Evolutionary conservation across 2,329 filamentous ascomycete species (phyloP).

Genomic region (Hymenoscyphus salicellus): DNA sequence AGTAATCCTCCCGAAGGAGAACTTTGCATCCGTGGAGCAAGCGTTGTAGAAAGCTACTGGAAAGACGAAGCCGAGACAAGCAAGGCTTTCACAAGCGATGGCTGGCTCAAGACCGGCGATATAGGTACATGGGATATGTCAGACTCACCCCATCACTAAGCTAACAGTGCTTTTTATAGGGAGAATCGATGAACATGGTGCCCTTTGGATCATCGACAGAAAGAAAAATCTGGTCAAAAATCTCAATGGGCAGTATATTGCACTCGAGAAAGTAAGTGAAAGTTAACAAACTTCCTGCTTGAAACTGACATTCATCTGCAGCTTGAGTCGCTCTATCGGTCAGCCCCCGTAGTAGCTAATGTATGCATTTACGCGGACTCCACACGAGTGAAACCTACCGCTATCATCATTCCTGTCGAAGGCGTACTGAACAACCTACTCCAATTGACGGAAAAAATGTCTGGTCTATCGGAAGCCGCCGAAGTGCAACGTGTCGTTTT

Average conservation of each 20-base stretch:
- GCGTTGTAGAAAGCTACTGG: conserved; percentile 40
- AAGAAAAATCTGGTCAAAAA: conserved; percentile 95
- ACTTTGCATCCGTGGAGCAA: conserved; percentile 24
- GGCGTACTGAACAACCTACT: conserved; percentile 53
- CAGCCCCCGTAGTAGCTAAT: conserved; percentile 71
- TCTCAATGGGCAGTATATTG: conserved; percentile 54
- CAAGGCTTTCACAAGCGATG: conserved; percentile 31
- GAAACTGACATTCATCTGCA: conserved; percentile 30
- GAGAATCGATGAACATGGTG: conserved; percentile 43
- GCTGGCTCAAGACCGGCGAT: conserved; percentile 42
- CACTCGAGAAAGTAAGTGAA: conserved; percentile 66
- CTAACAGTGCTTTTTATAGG: neutral
- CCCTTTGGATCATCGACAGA: conserved; percentile 74
- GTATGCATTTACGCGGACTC: conserved; percentile 79
- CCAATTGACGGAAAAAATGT: conserved; percentile 34
- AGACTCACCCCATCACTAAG: neutral
- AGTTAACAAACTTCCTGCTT: conserved; percentile 20
- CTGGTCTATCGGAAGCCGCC: conserved; percentile 40
- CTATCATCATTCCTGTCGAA: conserved; percentile 68
- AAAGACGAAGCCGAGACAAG: conserved; percentile 34
- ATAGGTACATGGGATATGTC: conserved; percentile 34
- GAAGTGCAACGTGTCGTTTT: conserved; percentile 58
- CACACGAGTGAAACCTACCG: conserved; percentile 72
- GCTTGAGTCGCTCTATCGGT: conserved; percentile 84
- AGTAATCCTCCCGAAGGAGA: conserved; percentile 52